phyloP scores from a whole-genome alignment of 257 asterid genomes.

The Penstemon davidsonii region DNA sequence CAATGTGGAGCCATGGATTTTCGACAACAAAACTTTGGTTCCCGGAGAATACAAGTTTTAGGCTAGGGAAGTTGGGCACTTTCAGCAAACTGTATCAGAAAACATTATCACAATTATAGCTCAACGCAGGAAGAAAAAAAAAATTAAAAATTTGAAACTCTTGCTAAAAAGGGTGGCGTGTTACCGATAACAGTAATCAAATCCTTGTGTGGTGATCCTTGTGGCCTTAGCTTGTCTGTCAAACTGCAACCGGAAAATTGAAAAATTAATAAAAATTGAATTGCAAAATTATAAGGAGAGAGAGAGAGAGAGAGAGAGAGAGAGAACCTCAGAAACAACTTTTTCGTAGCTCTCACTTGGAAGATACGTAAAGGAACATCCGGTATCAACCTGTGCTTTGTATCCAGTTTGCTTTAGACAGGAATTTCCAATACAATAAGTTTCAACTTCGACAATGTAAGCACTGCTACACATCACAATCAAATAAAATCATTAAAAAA shows the following conservation, averaged over 20 bases:
- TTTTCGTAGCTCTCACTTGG: constrained; percentile 48
- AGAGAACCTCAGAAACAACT: constrained; percentile 59
- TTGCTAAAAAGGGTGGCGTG: constrained; percentile 5
- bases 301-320: constrained; percentile 7
- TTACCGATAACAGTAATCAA: constrained; percentile 72
- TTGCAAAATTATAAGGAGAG: constrained; percentile 6
- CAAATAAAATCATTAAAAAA: constrained; percentile 2
- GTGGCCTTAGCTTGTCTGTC: constrained; percentile 51
- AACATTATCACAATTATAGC: constrained; percentile 28
- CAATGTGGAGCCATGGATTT: constrained; percentile 51
- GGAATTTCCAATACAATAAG: constrained; percentile 53
- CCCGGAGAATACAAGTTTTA: constrained; percentile 52
- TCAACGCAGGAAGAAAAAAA: neutral
- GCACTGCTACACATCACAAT: constrained; percentile 35
- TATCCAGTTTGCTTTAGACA: constrained; percentile 57
- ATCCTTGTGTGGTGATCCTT: constrained; percentile 39
- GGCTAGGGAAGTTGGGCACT: constrained; percentile 44
- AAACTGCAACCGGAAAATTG: constrained; percentile 43
- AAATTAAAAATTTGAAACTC: neutral
- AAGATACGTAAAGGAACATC: constrained; percentile 77
- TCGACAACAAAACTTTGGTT: constrained; percentile 69
- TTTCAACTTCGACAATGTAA: constrained; percentile 60
- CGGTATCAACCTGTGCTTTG: constrained; percentile 68
- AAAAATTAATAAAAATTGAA: constrained; percentile 1
- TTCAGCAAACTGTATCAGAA: constrained; percentile 53